Evolutionary conservation across 495 filamentous ascomycete species (phyloP).

Genomic region (Annulohypoxylon stygium): DNA sequence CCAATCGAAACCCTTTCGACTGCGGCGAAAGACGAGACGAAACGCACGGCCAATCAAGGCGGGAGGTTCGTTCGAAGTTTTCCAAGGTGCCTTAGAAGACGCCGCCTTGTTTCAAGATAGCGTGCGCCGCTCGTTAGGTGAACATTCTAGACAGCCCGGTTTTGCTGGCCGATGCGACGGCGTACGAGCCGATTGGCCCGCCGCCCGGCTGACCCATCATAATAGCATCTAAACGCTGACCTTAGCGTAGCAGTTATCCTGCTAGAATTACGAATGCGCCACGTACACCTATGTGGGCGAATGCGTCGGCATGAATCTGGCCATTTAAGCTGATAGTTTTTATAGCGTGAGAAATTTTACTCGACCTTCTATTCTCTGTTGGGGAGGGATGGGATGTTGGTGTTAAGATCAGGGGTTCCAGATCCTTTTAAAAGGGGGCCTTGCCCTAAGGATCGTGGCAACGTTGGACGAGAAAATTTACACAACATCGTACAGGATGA

Average conservation of each 20-base stretch:
- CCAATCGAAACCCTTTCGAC: background rate
- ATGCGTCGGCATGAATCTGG: background rate
- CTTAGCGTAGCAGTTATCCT: background rate
- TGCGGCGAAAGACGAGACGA: background rate
- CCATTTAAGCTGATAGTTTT: background rate
- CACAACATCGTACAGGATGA: background rate
- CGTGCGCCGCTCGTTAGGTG: background rate
- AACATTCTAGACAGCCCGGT: conserved; percentile 5
- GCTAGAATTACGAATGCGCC: conserved; percentile 10
- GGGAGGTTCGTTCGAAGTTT: background rate
- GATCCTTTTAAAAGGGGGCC: conserved; percentile 4
- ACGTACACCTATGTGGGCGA: background rate
- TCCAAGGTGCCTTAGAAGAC: background rate
- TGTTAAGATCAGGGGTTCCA: background rate
- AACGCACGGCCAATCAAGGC: background rate
- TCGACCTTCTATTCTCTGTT: background rate
- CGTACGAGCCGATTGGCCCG: conserved; percentile 3
- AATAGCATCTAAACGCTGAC: conserved; percentile 6
- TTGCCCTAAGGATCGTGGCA: background rate
- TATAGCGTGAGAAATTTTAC: background rate
- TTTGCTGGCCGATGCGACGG: background rate
- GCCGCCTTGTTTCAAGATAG: conserved; percentile 12
- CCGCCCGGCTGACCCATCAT: background rate
- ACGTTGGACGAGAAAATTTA: background rate
- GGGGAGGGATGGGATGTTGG: background rate